A percentile compares a stretch with the other conserved stretches of the same genome.
phyloP scores from a whole-genome alignment of 768 basidiomycete genomes.

The Dacryopinax spathularia region DNA sequence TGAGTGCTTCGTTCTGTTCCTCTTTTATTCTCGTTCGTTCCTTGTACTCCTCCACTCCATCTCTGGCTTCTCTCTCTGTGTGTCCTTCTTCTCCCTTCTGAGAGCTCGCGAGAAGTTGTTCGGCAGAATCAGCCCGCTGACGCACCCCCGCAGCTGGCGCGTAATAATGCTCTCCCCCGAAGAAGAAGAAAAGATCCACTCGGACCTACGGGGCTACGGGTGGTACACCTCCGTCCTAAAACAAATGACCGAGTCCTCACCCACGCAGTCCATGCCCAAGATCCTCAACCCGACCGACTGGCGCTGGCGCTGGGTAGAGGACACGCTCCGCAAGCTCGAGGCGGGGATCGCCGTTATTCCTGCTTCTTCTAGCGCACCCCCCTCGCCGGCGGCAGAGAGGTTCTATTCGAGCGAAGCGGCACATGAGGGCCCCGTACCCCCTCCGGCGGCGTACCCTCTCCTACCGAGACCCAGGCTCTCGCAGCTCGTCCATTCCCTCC shows the following conservation, averaged over 20 bases:
- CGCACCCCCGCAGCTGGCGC: conserved; percentile 62
- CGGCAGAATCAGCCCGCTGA: too few species aligned
- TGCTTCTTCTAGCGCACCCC: not conserved
- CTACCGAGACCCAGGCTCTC: conserved; percentile 69
- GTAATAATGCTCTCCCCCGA: conserved; percentile 81
- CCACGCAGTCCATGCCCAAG: conserved; percentile 38
- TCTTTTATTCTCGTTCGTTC: not conserved
- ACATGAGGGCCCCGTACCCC: conserved; percentile 45
- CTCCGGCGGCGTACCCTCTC: conserved; percentile 68
- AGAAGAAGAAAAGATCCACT: conserved; percentile 82
- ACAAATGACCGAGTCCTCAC: conserved; percentile 40
- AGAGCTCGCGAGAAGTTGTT: conserved; percentile 4
- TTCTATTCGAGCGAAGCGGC: not conserved
- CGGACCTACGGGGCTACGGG: conserved; percentile 63
- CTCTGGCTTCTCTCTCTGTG: too few species aligned
- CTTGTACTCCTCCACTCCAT: not conserved
- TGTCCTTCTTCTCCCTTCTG: not conserved
- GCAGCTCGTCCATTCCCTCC: conserved; percentile 41
- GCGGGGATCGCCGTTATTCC: conserved; percentile 38
- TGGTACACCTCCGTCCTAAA: conserved; percentile 77
- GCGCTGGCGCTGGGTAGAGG: conserved; percentile 77
- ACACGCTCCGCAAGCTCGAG: conserved; percentile 67
- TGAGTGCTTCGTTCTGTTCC: conserved; percentile 26
- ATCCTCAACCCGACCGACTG: conserved; percentile 69
- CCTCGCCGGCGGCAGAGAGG: not conserved